phyloP scores from a whole-genome alignment of 2,329 filamentous ascomycete genomes.

The Seiridium unicorne region DNA sequence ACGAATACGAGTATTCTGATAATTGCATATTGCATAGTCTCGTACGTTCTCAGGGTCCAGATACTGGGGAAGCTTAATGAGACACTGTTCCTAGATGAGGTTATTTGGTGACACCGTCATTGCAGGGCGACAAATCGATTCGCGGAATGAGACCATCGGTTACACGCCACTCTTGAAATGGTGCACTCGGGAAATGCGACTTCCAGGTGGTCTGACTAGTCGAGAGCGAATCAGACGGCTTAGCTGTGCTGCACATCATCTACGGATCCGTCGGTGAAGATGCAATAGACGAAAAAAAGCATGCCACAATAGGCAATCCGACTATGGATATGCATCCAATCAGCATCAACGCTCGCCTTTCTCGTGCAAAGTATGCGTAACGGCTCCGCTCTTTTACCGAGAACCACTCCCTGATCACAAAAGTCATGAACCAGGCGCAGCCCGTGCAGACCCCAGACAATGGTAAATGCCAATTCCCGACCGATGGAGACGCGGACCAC shows the following conservation, averaged over 20 bases:
- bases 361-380: not conserved
- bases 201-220: not conserved
- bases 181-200: not conserved
- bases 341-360: not conserved
- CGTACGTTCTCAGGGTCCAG: not conserved
- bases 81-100: no score
- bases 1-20: slow-evolving; percentile 1
- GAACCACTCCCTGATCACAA: no score
- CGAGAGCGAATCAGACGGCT: not conserved
- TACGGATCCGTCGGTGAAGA: not conserved
- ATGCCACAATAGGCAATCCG: no score
- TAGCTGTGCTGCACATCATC: not conserved
- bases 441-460: no score
- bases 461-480: no score
- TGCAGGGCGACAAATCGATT: not conserved
- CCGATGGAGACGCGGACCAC: not conserved
- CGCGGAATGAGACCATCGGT: not conserved
- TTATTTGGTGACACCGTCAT: not conserved
- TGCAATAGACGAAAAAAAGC: no score
- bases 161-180: not conserved
- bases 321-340: not conserved
- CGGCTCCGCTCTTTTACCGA: not conserved
- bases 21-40: not conserved
- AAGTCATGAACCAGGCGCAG: no score
- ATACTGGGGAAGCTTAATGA: not conserved